Percentiles rank a stretch among this genome's conserved stretches.
Conservation (phyloP, 2,329 filamentous ascomycete genomes). For the Lecanicillium sp. region DNA sequence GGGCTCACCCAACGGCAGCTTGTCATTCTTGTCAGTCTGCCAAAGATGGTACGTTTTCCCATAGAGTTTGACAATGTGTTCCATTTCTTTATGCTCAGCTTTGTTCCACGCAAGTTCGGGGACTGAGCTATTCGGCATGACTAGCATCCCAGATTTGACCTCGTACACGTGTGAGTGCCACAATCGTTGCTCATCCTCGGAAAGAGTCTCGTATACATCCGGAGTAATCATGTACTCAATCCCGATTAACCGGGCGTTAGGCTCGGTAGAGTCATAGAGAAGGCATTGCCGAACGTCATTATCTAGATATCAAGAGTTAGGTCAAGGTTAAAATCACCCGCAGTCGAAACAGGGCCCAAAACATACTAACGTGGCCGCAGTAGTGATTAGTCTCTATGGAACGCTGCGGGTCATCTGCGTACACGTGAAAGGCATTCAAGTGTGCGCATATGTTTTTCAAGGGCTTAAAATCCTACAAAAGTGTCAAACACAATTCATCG, state of each 20-base stretch:
- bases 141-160: constrained; percentile 71
- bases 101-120: constrained; percentile 60
- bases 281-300: constrained; percentile 74
- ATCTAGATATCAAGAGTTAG: constrained; percentile 12
- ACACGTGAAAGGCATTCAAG: constrained; percentile 80
- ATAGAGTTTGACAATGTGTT: constrained; percentile 64
- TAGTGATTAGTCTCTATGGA: constrained; percentile 77
- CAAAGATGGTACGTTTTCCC: constrained; percentile 83
- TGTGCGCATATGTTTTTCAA: constrained; percentile 72
- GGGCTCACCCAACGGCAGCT: constrained; percentile 41
- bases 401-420: constrained; percentile 62
- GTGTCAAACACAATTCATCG: not conserved
- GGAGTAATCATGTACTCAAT: constrained; percentile 83
- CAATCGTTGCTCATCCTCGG: constrained; percentile 57
- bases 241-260: constrained; percentile 67
- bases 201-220: constrained; percentile 57
- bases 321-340: constrained; percentile 32
- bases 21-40: constrained; percentile 71
- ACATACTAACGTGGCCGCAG: constrained; percentile 60
- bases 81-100: constrained; percentile 75
- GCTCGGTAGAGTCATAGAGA: constrained; percentile 64
- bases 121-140: constrained; percentile 58
- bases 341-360: not conserved
- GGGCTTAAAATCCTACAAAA: constrained; percentile 54
- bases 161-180: constrained; percentile 76